These are phyloP conservation scores for Penicillium paxilli DNA, from an alignment of 495 filamentous ascomycete genomes.

Conservation along the genomic window DNA sequence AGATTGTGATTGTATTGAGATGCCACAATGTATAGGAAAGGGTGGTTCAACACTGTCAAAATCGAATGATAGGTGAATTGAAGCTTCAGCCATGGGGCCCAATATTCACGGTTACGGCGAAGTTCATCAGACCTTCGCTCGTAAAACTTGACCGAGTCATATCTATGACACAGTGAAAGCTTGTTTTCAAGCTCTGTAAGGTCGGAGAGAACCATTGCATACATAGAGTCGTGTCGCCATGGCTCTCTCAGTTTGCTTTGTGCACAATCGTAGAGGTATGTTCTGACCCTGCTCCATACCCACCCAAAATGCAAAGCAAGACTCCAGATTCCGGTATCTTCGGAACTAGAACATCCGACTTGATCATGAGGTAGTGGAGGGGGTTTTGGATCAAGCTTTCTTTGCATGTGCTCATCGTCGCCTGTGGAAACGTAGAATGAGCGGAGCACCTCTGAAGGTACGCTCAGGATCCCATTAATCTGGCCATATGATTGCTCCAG, in stretches of 20 bases:
- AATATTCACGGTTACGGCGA: constrained; percentile 36
- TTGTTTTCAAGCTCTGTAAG: constrained; percentile 47
- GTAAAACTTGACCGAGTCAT: constrained; percentile 49
- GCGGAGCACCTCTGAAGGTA: constrained; percentile 33
- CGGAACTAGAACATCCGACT: constrained; percentile 27
- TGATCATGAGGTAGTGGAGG: constrained; percentile 40
- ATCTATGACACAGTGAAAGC: constrained; percentile 45
- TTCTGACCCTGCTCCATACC: constrained; percentile 46
- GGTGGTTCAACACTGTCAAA: constrained; percentile 45
- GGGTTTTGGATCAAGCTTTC: constrained; percentile 19
- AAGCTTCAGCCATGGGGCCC: constrained; percentile 45
- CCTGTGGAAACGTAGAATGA: constrained; percentile 28
- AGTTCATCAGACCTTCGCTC: constrained; percentile 41
- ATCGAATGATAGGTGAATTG: constrained; percentile 50
- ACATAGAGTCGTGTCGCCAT: constrained; percentile 48
- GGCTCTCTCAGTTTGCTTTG: constrained; percentile 43
- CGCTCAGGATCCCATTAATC: constrained; percentile 37
- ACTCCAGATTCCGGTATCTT: constrained; percentile 45
- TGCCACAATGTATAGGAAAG: constrained; percentile 48
- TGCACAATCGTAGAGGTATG: constrained; percentile 42
- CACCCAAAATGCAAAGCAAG: constrained; percentile 42
- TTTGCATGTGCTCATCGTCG: constrained; percentile 13
- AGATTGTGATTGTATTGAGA: constrained; percentile 48
- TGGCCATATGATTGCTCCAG: constrained; percentile 45
- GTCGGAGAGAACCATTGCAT: constrained; percentile 44